phyloP scores from a whole-genome alignment of 1,284 basidiomycete species.

The Ustilago crameri region DNA sequence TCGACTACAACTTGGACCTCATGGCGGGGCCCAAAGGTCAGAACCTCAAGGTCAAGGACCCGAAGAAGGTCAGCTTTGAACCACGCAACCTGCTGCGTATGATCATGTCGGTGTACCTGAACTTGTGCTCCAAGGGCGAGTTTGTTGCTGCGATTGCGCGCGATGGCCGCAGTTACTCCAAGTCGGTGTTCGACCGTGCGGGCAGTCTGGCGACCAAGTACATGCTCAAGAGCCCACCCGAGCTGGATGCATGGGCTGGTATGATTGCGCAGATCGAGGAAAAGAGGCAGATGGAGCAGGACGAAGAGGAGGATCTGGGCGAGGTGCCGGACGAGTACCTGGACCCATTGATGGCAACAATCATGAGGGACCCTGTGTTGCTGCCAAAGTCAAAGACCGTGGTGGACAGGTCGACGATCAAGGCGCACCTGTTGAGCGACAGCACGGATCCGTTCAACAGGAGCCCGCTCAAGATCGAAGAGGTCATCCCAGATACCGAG shows the following conservation, averaged over 20 bases:
- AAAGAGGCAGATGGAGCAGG: constrained; percentile 80
- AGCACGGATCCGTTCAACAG: constrained; percentile 73
- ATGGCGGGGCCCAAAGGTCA: constrained; percentile 85
- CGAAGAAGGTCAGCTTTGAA: constrained; percentile 89
- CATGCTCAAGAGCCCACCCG: constrained; percentile 80
- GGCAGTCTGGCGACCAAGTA: constrained; percentile 77
- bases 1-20: constrained; percentile 91
- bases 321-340: constrained; percentile 96
- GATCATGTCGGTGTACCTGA: constrained; percentile 90
- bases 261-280: constrained; percentile 89
- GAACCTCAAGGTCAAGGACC: constrained; percentile 85
- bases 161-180: constrained; percentile 91
- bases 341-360: constrained; percentile 86
- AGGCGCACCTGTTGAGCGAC: constrained; percentile 91
- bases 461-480: constrained; percentile 69
- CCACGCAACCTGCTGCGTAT: constrained; percentile 85
- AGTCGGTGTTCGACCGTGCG: constrained; percentile 84
- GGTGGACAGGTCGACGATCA: constrained; percentile 92
- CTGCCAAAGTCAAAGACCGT: constrained; percentile 84
- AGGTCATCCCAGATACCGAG: constrained; percentile 63
- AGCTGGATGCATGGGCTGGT: constrained; percentile 78
- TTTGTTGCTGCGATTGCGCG: constrained; percentile 90
- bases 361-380: constrained; percentile 96
- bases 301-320: constrained; percentile 86
- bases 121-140: constrained; percentile 81